Percentiles rank a stretch among this genome's conserved stretches.
phyloP scores from a whole-genome alignment of 441 rosid species.

The Erysimum cheiri region DNA sequence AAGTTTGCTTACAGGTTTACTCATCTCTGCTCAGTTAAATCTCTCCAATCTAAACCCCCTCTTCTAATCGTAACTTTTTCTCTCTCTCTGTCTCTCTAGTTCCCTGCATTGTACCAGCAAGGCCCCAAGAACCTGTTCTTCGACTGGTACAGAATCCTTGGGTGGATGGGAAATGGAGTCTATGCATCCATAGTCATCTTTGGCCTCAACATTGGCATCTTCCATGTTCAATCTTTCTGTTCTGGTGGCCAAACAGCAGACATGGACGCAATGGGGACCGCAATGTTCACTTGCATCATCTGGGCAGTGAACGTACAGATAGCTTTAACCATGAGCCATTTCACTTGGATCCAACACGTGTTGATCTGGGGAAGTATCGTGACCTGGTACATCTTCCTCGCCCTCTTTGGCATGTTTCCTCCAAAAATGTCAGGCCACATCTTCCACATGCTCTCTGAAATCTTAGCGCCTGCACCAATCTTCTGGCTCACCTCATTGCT shows the following conservation, averaged over 20 bases:
- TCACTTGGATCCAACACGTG: slow-evolving; percentile 96
- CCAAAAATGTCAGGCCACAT: slow-evolving; percentile 70
- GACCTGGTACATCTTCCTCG: slow-evolving; percentile 79
- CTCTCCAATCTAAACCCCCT: background rate
- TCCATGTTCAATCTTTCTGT: slow-evolving; percentile 75
- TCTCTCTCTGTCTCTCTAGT: slow-evolving; percentile 53
- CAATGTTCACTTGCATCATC: slow-evolving; percentile 94
- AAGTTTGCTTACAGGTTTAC: slow-evolving; percentile 91
- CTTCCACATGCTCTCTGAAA: slow-evolving; percentile 73
- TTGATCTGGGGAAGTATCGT: slow-evolving; percentile 85
- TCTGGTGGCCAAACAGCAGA: slow-evolving; percentile 86
- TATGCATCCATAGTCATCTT: slow-evolving; percentile 75
- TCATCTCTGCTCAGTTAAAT: slow-evolving; percentile 6
- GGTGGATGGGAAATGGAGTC: slow-evolving; percentile 93
- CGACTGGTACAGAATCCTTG: slow-evolving; percentile 88
- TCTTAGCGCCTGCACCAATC: slow-evolving; percentile 80
- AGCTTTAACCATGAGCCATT: slow-evolving; percentile 93
- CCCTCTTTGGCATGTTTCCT: slow-evolving; percentile 73
- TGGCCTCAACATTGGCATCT: slow-evolving; percentile 67
- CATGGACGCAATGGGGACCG: slow-evolving; percentile 80
- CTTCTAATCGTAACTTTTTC: slow-evolving; percentile 10
- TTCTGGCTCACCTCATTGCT: slow-evolving; percentile 73
- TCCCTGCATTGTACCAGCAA: slow-evolving; percentile 97
- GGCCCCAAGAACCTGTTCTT: slow-evolving; percentile 92
- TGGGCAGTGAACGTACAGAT: slow-evolving; percentile 93